Evolutionary conservation across 83 land plant genomes (phyloP), one percentile per base, ranked within the genome.

Genomic region (Diphasiastrum complanatum): DNA sequence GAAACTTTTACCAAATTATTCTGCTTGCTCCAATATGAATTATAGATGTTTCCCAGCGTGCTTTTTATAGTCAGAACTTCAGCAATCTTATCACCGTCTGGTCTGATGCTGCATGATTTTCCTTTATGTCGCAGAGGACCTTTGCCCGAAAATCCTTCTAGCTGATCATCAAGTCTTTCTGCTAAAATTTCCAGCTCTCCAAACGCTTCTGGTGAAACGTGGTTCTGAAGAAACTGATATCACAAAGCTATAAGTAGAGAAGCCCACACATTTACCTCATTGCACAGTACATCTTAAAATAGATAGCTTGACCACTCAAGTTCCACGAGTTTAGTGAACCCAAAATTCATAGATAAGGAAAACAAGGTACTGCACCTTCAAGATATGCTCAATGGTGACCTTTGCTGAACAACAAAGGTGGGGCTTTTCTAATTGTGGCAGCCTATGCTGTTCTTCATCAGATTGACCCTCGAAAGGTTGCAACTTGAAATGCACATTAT

Each of bases 381-480:
- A 77, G 2, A 88, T 35, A 34, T 80, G 80, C 40, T 57, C 53
- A 19, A 85, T 57, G 1, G 83, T 71, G 76, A 79, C 45, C 28
- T 70, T 75, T 28, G 88, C 81, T 31, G 69, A 71, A 73, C 88
- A 85, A 50, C 85, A 79, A 22, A 89, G 72, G 63, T 83, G 68
- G 11, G 96, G 92, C 43, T 67, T 63, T 50, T 81, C 63, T 45
- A 86, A 70, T 56, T 70, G 65, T 2, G 83, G 91, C 0, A 81
- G 69, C 43, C 14, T 38, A 49, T 31, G 50, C 27, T 40, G 77
- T 28, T 81, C 64, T 19, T 40, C 50, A 35, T 72, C 68, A 28
- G 71, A 68, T 33, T 68, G 71, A 27, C 70, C 68, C 52, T 75
- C 68, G 66, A 74, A 41, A 4, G 91, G 86, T 64, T 80, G 61